Base-by-base conservation (phyloP, 495 filamentous ascomycete species). In the Xylaria telfairii region DNA sequence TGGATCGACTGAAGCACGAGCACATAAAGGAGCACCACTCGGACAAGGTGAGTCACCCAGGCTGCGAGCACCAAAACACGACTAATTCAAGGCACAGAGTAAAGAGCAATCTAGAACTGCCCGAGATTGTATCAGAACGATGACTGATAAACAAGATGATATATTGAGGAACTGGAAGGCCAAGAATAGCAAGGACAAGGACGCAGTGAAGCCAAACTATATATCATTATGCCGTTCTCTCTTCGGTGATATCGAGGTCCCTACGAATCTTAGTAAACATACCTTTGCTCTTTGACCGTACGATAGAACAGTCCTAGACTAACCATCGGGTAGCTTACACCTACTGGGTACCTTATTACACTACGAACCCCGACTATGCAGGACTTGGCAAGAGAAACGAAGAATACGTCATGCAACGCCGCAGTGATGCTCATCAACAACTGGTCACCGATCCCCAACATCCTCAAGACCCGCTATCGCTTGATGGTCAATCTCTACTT, bases 121-220 rank as follows among this genome's bases (percentile, higher is more conserved):
- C 32, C 26, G 26, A 32, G 26, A 68, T 21, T 59, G 15, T 1
- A 56, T 59, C 3, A 68, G 19, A 47, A 68, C 65, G 51, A 68
- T 68, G 65, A 68, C 65, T 0, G 26, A 32, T 0, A 39, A 59
- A 47, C 65, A 68, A 60, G 53, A 68, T 19, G 8, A 32, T 4
- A 44, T 12, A 21, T 15, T 68, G 24, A 6, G 19, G 39, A 68
- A 21, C 3, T 68, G 53, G 53, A 44, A 47, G 24, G 17, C 24
- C 3, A 21, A 44, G 0, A 46, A 37, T 3, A 19, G n/a, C 4
- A 68, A 47, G 1, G 26, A 57, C 15, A 10, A 57, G 10, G n/a
- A 41, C 2, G 24, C 39, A 13, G n/a, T 21, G 0, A 30, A 34
- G 54, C 6, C 37, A 4, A 60, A 44, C 39, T 68, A 68, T 47